Evolutionary conservation across 306 rosid species (phyloP).

Genomic region (Pterocarpus santalinus): DNA sequence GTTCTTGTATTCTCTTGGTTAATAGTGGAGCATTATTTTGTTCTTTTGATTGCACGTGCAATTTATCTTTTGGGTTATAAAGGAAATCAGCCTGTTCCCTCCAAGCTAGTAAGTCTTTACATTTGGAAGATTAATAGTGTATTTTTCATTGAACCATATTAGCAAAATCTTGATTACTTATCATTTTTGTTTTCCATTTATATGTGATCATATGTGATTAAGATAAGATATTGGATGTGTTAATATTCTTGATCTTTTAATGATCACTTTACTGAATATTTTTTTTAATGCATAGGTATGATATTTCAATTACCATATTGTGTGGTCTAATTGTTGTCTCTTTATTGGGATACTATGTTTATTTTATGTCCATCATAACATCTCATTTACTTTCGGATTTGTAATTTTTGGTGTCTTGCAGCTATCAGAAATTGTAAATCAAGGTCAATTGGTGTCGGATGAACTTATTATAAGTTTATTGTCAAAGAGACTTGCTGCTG

Average conservation of each 20-base stretch:
- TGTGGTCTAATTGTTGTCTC: slow-evolving; percentile 33
- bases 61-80: neutral
- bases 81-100: neutral
- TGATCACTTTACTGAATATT: slow-evolving; percentile 21
- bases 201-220: neutral
- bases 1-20: slow-evolving; percentile 31
- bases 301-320: slow-evolving; percentile 18
- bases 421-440: slow-evolving; percentile 90
- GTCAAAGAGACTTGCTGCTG: slow-evolving; percentile 83
- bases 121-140: slow-evolving; percentile 1
- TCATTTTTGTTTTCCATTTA: slow-evolving; percentile 15
- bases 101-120: neutral
- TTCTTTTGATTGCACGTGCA: slow-evolving; percentile 10
- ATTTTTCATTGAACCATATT: slow-evolving; percentile 26
- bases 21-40: slow-evolving; percentile 21
- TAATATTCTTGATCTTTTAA: slow-evolving; percentile 14
- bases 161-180: slow-evolving; percentile 22
- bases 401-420: slow-evolving; percentile 52
- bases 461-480: slow-evolving; percentile 82
- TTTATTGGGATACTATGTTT: slow-evolving; percentile 18
- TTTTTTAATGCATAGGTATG: neutral
- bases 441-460: slow-evolving; percentile 93
- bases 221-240: neutral
- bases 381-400: slow-evolving; percentile 7
- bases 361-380: neutral